These are phyloP conservation scores for Trypanosoma theileri DNA, from an alignment of 208 protist species.

Conservation along the genomic window DNA sequence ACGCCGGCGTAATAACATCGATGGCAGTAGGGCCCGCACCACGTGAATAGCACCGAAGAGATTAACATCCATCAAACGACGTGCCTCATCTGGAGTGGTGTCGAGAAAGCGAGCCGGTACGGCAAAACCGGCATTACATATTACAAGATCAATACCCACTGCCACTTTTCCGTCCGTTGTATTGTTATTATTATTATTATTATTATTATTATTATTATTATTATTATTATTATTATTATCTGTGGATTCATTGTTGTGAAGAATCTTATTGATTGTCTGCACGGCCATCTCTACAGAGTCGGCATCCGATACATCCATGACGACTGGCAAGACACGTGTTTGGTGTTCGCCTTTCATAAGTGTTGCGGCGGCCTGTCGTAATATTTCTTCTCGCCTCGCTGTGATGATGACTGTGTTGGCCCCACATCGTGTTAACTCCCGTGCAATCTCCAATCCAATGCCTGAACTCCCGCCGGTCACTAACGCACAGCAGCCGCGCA, in stretches of 20 bases:
- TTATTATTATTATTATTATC: slow-evolving; percentile 20
- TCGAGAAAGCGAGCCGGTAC: slow-evolving; percentile 82
- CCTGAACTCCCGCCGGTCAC: slow-evolving; percentile 85
- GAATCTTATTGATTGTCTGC: slow-evolving; percentile 11
- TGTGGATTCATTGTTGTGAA: neutral
- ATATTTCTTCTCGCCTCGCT: slow-evolving; percentile 58
- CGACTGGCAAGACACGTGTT: slow-evolving; percentile 63
- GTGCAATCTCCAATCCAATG: slow-evolving; percentile 79
- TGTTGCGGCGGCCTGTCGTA: slow-evolving; percentile 50
- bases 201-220: slow-evolving; percentile 20
- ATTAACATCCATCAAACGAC: slow-evolving; percentile 87
- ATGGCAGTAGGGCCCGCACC: slow-evolving; percentile 66
- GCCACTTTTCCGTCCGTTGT: slow-evolving; percentile 21
- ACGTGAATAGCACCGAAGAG: slow-evolving; percentile 85
- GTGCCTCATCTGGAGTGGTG: slow-evolving; percentile 48
- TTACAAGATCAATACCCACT: slow-evolving; percentile 74
- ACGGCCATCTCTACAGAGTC: slow-evolving; percentile 43
- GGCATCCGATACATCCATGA: slow-evolving; percentile 78
- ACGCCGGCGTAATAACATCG: slow-evolving; percentile 50
- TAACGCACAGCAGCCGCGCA: slow-evolving; percentile 58
- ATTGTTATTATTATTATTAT: slow-evolving; percentile 21
- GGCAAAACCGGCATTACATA: slow-evolving; percentile 85
- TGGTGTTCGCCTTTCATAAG: slow-evolving; percentile 38
- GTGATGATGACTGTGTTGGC: slow-evolving; percentile 69
- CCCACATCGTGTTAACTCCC: slow-evolving; percentile 44